Conservation (phyloP, 2,329 filamentous ascomycete species). For the Aspergillus tanneri region DNA sequence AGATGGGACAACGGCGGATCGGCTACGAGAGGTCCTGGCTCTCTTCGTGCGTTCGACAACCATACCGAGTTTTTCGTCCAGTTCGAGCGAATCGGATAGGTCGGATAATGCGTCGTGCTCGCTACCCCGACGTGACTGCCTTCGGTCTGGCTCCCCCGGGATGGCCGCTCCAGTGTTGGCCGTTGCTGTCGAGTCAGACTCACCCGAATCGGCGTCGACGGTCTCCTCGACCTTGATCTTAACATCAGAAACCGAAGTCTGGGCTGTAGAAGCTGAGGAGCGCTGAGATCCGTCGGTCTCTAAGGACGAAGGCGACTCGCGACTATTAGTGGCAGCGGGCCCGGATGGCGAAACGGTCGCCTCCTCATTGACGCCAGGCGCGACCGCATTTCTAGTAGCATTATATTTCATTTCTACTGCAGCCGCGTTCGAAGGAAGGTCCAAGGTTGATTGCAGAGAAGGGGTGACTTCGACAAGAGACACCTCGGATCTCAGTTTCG, state of each 20-base stretch:
- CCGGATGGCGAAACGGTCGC: slow-evolving; percentile 9
- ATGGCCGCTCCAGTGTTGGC: not conserved
- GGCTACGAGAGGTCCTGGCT: slow-evolving; percentile 20
- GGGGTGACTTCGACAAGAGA: slow-evolving; percentile 31
- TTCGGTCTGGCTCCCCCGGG: slow-evolving; percentile 12
- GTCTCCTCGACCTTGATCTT: slow-evolving; percentile 14
- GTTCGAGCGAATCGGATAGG: slow-evolving; percentile 27
- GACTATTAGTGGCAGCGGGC: slow-evolving; percentile 18
- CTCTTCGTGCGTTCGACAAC: slow-evolving; percentile 20
- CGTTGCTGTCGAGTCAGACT: not conserved
- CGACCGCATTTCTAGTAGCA: not conserved
- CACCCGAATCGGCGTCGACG: slow-evolving; percentile 7
- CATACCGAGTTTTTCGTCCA: slow-evolving; percentile 28
- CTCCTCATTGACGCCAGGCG: slow-evolving; percentile 2
- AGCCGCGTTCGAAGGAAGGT: slow-evolving; percentile 11
- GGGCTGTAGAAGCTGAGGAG: slow-evolving; percentile 36
- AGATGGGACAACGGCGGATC: slow-evolving; percentile 35
- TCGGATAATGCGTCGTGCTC: slow-evolving; percentile 27
- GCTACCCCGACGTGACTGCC: slow-evolving; percentile 15
- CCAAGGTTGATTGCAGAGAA: slow-evolving; percentile 22
- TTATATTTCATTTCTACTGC: not conserved
- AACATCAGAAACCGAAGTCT: slow-evolving; percentile 38
- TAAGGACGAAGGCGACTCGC: slow-evolving; percentile 29
- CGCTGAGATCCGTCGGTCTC: slow-evolving; percentile 33
- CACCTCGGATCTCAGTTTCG: slow-evolving; percentile 40